Evolutionary conservation across 805 yeast species (phyloP).

Genomic region (Yamadazyma ubonensis): DNA sequence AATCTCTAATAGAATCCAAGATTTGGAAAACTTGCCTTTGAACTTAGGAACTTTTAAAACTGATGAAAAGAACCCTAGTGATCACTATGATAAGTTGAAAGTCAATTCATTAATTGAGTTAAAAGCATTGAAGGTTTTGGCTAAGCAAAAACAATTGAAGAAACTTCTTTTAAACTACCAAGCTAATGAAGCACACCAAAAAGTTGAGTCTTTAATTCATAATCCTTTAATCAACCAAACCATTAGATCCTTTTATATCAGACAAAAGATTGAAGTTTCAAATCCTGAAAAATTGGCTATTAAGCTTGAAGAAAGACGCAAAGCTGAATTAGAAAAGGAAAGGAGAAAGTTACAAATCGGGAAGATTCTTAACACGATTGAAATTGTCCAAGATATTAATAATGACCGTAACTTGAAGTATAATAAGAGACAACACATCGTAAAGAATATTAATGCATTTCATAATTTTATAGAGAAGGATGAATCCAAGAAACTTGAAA

Average conservation of each 20-base stretch:
- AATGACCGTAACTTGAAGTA: conserved; percentile 19
- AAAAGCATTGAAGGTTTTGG: conserved; percentile 61
- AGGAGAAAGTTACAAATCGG: conserved; percentile 52
- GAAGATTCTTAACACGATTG: conserved; percentile 40
- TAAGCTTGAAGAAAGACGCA: conserved; percentile 71
- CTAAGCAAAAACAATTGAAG: conserved; percentile 70
- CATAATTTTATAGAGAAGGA: conserved; percentile 67
- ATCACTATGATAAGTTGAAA: conserved; percentile 52
- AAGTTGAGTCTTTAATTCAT: conserved; percentile 48
- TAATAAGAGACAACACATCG: conserved; percentile 27
- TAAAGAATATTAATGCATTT: conserved; percentile 42
- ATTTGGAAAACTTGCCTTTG: conserved; percentile 66
- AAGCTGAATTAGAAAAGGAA: conserved; percentile 49
- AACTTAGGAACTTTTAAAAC: conserved; percentile 60
- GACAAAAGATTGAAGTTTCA: conserved; percentile 67
- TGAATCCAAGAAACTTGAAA: conserved; percentile 71
- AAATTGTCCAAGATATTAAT: conserved; percentile 19
- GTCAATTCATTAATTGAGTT: conserved; percentile 68
- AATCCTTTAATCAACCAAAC: conserved; percentile 63
- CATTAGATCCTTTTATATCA: conserved; percentile 63
- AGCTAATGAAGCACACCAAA: conserved; percentile 56
- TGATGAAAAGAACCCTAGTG: conserved; percentile 28
- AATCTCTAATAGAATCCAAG: conserved; percentile 55
- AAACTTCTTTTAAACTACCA: conserved; percentile 54
- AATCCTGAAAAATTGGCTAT: conserved; percentile 76